Percentiles rank a stretch among this genome's conserved stretches.
These are phyloP conservation scores for Avicennia marina DNA, from an alignment of 257 asterid species.

Conservation along the genomic window DNA sequence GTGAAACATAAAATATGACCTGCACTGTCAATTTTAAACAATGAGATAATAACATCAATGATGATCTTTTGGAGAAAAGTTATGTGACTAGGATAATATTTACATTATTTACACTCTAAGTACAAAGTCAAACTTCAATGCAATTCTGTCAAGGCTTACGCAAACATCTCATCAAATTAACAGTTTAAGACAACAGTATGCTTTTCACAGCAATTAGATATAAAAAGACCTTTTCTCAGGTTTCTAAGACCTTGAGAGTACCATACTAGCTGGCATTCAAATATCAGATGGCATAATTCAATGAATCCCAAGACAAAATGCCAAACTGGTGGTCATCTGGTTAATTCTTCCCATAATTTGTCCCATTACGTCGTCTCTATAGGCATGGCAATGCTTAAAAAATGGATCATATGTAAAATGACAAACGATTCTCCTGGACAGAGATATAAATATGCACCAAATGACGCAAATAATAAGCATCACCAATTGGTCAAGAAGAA, in stretches of 20 bases:
- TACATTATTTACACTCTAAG: background rate
- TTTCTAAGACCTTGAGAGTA: background rate
- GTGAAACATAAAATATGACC: constrained; percentile 94
- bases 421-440: background rate
- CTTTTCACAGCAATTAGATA: background rate
- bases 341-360: too few species aligned
- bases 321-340: too few species aligned
- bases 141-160: background rate
- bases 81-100: constrained; percentile 11
- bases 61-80: background rate
- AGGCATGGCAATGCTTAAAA: too few species aligned
- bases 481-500: constrained; percentile 3
- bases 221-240: background rate
- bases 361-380: too few species aligned
- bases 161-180: background rate
- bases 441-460: background rate
- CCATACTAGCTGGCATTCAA: background rate
- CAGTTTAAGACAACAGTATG: background rate
- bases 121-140: background rate
- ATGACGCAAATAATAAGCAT: constrained; percentile 1
- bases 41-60: constrained; percentile 7
- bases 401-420: background rate
- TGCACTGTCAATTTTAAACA: constrained; percentile 49
- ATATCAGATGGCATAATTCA: background rate
- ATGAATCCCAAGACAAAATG: too few species aligned